Conservation (phyloP, 805 yeast genomes). For the Starmerella bacillaris region DNA sequence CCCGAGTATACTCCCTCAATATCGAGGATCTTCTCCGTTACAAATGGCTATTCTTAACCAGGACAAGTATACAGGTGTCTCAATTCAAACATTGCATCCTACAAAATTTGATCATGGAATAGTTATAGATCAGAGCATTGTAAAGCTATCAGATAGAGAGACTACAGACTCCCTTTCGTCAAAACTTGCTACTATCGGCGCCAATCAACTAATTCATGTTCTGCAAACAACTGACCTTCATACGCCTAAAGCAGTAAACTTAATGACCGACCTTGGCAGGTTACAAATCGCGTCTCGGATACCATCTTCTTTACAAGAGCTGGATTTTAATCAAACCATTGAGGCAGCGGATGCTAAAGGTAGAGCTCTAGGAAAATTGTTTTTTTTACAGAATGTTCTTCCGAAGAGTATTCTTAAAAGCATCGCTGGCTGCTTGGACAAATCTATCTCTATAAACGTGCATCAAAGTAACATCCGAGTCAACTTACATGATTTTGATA, state of each 20-base stretch:
- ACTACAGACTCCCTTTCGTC: slow-evolving; percentile 30
- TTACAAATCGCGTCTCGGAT: no score
- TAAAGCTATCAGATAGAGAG: slow-evolving; percentile 29
- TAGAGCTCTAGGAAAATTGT: slow-evolving; percentile 15
- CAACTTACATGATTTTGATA: slow-evolving; percentile 10
- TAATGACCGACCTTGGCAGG: no score
- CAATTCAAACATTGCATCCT: slow-evolving; percentile 82
- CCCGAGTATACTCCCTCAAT: slow-evolving; percentile 67
- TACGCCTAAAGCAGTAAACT: not conserved
- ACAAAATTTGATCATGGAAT: slow-evolving; percentile 66
- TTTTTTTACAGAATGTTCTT: slow-evolving; percentile 9
- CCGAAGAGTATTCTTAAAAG: no score
- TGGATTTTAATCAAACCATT: slow-evolving; percentile 4
- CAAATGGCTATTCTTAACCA: slow-evolving; percentile 57
- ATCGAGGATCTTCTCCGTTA: slow-evolving; percentile 80
- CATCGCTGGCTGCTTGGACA: no score
- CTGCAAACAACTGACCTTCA: slow-evolving; percentile 20
- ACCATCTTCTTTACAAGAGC: no score
- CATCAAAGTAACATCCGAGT: slow-evolving; percentile 9
- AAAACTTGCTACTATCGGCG: slow-evolving; percentile 44
- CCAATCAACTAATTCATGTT: slow-evolving; percentile 33
- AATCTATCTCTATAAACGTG: no score
- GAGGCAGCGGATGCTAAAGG: slow-evolving; percentile 11
- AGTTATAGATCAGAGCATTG: slow-evolving; percentile 41
- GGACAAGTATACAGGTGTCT: slow-evolving; percentile 55